These are phyloP conservation scores for Saprolegnia parasitica DNA, from an alignment of 352 stramenopile species.

Conservation along the genomic window DNA sequence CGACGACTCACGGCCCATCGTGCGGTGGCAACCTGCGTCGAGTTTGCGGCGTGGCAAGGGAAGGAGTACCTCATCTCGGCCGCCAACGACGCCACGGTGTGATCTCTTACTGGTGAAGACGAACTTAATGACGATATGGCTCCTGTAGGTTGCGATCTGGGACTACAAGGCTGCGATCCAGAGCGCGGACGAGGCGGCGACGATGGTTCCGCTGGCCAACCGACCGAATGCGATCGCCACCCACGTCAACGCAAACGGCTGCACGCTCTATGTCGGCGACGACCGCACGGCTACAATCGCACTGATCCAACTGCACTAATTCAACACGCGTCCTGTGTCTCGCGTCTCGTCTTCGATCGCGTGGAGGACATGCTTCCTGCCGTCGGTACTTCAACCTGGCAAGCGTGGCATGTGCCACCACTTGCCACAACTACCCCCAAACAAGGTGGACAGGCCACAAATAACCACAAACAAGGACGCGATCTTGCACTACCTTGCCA, in stretches of 20 bases:
- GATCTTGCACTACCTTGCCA: too few relatives aligned
- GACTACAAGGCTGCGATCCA: slow-evolving; percentile 36
- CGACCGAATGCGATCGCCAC: slow-evolving; percentile 19
- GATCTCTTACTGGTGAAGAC: not conserved
- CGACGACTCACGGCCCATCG: slow-evolving; percentile 48
- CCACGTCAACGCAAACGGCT: not conserved
- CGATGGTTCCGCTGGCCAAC: not conserved
- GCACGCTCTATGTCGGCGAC: slow-evolving; percentile 11
- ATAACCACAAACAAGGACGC: too few relatives aligned
- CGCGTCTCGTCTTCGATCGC: too few relatives aligned
- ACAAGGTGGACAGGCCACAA: too few relatives aligned
- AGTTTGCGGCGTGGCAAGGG: slow-evolving; percentile 48
- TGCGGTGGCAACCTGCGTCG: slow-evolving; percentile 55
- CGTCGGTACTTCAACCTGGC: too few relatives aligned
- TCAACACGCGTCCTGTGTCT: not conserved
- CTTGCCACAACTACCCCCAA: too few relatives aligned
- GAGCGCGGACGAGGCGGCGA: not conserved
- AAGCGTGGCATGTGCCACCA: too few relatives aligned
- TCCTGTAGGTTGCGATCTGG: slow-evolving; percentile 50
- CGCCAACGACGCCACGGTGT: slow-evolving; percentile 50
- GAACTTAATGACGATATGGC: not conserved
- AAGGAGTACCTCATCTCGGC: slow-evolving; percentile 55
- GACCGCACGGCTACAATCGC: slow-evolving; percentile 9
- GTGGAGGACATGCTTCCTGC: too few relatives aligned
- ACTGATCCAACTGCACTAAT: slow-evolving; percentile 20